Percentiles rank a stretch among this genome's conserved stretches.
These are phyloP conservation scores for Actinidia arguta DNA, from an alignment of 179 eudicot species.

Conservation along the genomic window DNA sequence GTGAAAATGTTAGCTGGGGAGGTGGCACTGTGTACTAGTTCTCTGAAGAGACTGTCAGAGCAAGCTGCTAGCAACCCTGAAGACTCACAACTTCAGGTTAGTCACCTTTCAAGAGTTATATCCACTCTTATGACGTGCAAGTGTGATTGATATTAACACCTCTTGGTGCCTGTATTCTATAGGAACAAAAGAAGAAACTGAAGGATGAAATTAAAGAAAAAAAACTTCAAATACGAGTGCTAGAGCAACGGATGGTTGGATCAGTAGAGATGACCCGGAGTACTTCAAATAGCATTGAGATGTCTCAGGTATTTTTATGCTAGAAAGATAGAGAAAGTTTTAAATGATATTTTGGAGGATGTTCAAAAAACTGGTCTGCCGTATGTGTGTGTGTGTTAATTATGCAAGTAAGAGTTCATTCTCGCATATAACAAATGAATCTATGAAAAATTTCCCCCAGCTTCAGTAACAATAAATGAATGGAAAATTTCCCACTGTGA, in stretches of 20 bases:
- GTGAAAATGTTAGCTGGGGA: constrained; percentile 99
- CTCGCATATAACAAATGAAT: background rate
- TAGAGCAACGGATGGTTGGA: constrained; percentile 64
- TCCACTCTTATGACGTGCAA: background rate
- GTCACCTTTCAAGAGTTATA: too few relatives aligned
- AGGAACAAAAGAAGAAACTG: constrained; percentile 51
- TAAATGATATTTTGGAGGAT: background rate
- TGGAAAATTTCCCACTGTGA: background rate
- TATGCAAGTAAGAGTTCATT: background rate
- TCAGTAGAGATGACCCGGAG: constrained; percentile 47
- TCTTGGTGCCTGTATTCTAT: constrained; percentile 16
- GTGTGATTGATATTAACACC: background rate
- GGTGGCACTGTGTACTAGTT: constrained; percentile 94
- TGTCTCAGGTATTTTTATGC: constrained; percentile 51
- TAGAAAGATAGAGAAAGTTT: background rate
- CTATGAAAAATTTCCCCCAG: background rate
- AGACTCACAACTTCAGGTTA: constrained; percentile 76
- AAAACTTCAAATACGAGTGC: constrained; percentile 49
- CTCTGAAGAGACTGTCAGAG: constrained; percentile 91
- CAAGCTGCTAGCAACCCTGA: constrained; percentile 90
- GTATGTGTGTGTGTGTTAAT: background rate
- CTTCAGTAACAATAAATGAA: background rate
- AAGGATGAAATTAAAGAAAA: constrained; percentile 60
- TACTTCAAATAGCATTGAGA: constrained; percentile 38
- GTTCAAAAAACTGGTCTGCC: too few relatives aligned